Percentiles rank a stretch among this genome's conserved stretches.
These are phyloP conservation scores for Rosa lucieae DNA, from an alignment of 306 rosid species.

Conservation along the genomic window DNA sequence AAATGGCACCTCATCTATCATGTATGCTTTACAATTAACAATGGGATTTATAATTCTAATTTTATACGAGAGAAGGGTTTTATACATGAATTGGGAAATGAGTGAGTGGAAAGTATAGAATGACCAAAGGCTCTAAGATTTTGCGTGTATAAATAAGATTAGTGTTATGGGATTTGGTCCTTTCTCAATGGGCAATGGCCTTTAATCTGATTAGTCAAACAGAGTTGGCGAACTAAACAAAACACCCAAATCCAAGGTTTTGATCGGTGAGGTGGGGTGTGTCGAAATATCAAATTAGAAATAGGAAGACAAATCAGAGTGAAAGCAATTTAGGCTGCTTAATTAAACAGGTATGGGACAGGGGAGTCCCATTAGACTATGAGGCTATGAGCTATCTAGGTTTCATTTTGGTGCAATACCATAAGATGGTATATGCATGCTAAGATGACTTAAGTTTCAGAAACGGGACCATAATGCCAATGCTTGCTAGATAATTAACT, in stretches of 20 bases:
- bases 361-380: too few relatives aligned
- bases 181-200: constrained; percentile 5
- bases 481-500: not conserved
- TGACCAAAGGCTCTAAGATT: constrained; percentile 23
- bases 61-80: not conserved
- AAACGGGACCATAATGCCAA: constrained; percentile 14
- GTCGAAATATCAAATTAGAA: constrained; percentile 24
- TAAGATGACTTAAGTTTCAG: not conserved
- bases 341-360: constrained; percentile 14
- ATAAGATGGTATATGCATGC: not conserved
- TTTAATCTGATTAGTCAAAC: constrained; percentile 46
- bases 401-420: not conserved
- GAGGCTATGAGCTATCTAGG: not conserved
- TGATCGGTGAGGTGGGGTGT: constrained; percentile 33
- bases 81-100: constrained; percentile 15
- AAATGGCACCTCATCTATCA: constrained; percentile 26
- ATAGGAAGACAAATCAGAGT: constrained; percentile 45
- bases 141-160: not conserved
- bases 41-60: not conserved
- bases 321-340: constrained; percentile 30
- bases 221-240: constrained; percentile 46
- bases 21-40: constrained; percentile 24
- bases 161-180: constrained; percentile 16
- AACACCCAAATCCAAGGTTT: constrained; percentile 44
- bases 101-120: constrained; percentile 26